These are phyloP conservation scores for Heliamphora pulchella DNA, from an alignment of 179 eudicot species.

Conservation along the genomic window DNA sequence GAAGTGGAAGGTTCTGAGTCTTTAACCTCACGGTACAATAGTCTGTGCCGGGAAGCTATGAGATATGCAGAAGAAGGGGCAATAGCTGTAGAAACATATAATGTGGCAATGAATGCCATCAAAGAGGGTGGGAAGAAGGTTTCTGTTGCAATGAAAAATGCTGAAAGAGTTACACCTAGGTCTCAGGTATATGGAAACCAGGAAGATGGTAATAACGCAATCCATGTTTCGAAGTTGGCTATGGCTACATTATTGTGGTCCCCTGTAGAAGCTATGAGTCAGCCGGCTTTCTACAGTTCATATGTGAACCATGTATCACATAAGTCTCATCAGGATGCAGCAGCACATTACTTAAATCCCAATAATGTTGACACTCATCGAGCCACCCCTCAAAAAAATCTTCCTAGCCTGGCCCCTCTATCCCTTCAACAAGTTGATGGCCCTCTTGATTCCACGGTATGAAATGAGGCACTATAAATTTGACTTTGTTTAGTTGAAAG, in stretches of 20 bases:
- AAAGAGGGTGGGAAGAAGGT: conserved; percentile 52
- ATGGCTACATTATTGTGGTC: conserved; percentile 31
- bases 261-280: neutral
- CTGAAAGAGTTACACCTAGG: conserved; percentile 33
- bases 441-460: conserved; percentile 26
- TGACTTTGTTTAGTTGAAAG: neutral
- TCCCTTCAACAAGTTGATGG: conserved; percentile 28
- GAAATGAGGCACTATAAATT: neutral
- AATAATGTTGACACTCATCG: conserved; percentile 23
- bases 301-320: neutral
- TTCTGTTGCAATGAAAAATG: conserved; percentile 39
- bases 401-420: conserved; percentile 23
- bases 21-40: conserved; percentile 47
- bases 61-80: conserved; percentile 66
- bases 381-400: conserved; percentile 15
- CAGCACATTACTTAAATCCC: conserved; percentile 22
- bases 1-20: conserved; percentile 33
- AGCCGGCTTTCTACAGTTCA: neutral
- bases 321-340: conserved; percentile 27
- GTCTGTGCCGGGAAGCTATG: conserved; percentile 59
- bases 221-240: conserved; percentile 18
- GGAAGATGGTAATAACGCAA: conserved; percentile 35
- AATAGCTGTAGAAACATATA: conserved; percentile 42
- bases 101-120: conserved; percentile 41
- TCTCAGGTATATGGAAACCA: conserved; percentile 31